Evolutionary conservation across 345 rosid genomes (phyloP), one percentile per base, ranked within the genome.

Genomic region (Salix dunnii): DNA sequence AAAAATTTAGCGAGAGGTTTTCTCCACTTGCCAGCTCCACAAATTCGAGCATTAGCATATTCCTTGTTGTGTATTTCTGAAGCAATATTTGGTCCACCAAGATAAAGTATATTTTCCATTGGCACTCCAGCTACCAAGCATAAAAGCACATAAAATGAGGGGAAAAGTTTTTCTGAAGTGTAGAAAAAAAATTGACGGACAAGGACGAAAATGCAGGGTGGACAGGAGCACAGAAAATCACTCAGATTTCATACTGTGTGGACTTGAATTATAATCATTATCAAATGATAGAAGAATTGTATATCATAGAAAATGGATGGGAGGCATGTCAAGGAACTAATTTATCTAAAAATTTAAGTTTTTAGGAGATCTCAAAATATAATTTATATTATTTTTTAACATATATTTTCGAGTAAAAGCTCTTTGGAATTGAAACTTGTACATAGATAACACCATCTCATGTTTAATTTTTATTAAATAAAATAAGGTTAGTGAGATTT

Each of bases 31-130:
- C 82, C 93, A 67, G 93, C 92, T 76, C 99, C 98, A 61, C 99
- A 96, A 78, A 96, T 93, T 82, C 99, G 89, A 70, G 99, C 99
- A 90, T 96, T 93, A 21, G 98, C 99, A 78, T 96, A 96, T 76
- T 96, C 99, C 77, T 83, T 91, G 79, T 93, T 90, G 86, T 96
- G 92, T 42, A 96, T 93, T 78, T 96, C 99, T 9, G 99, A 89
- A 43, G 98, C 99, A 74, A 96, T 96, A 83, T 96, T 96, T 1
- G 99, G 99, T 80, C 98, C 99, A 67, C 99, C 99, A 33, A 96
- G 98, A 82, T 96, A 96, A 60, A 93, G 84, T 62, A 96, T 88
- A 78, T 96, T 93, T 77, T 93, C 98, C 79, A 86, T 73, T 0
- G 86, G 89, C 46, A 91, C 88, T 73, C 93, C 97, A 84, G 98